phyloP scores from a whole-genome alignment of 495 filamentous ascomycete genomes.

The Xylaria scruposa region DNA sequence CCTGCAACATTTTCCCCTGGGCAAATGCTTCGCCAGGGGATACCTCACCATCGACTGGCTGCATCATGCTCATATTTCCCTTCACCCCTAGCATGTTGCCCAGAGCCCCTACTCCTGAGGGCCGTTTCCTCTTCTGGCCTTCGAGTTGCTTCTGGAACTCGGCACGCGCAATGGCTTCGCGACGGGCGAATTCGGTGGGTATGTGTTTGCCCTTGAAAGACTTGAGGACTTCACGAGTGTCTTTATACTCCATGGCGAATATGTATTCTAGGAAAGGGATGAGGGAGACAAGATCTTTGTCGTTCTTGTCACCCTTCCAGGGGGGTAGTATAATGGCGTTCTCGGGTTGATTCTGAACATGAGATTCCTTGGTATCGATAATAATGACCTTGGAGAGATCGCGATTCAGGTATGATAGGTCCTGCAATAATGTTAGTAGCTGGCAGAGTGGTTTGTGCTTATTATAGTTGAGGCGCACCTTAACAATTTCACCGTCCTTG shows the following conservation, averaged over 20 bases:
- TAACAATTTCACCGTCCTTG: slow-evolving; percentile 93
- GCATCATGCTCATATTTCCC: slow-evolving; percentile 60
- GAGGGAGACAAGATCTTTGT: slow-evolving; percentile 82
- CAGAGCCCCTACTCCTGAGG: slow-evolving; percentile 66
- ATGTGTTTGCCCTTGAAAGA: slow-evolving; percentile 88
- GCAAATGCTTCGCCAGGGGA: slow-evolving; percentile 73
- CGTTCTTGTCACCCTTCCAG: slow-evolving; percentile 83
- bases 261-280: slow-evolving; percentile 98
- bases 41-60: slow-evolving; percentile 69
- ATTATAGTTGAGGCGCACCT: slow-evolving; percentile 62
- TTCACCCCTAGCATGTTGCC: slow-evolving; percentile 77
- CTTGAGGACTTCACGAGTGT: slow-evolving; percentile 83
- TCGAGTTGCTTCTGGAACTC: slow-evolving; percentile 79
- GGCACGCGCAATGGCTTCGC: slow-evolving; percentile 83
- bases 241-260: slow-evolving; percentile 86
- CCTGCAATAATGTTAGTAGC: slow-evolving; percentile 56
- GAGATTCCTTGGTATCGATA: slow-evolving; percentile 81
- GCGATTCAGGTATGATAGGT: slow-evolving; percentile 94
- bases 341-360: slow-evolving; percentile 84
- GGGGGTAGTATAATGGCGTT: slow-evolving; percentile 91
- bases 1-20: slow-evolving; percentile 93
- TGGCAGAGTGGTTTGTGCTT: not conserved
- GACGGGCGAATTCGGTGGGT: slow-evolving; percentile 82
- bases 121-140: slow-evolving; percentile 69
- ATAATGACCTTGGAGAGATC: slow-evolving; percentile 93